Base-by-base conservation (phyloP, 2,329 filamentous ascomycete species). In the Furcasterigmium sp. region DNA sequence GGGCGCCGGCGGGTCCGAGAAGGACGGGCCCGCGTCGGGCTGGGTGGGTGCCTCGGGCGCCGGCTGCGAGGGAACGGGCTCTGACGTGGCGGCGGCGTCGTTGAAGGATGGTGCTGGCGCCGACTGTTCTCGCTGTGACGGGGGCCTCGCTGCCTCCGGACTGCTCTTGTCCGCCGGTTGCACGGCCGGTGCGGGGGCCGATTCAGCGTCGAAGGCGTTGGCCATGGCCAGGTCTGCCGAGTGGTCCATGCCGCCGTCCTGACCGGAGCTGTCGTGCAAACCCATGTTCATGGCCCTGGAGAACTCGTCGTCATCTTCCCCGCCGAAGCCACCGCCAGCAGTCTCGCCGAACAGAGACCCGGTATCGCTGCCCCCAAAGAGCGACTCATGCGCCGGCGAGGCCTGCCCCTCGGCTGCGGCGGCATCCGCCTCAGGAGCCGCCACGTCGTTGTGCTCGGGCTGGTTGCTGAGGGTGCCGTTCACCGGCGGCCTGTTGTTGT, bases 331-430 rank as follows among this genome's bases (percentile, higher is more conserved):
- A 62, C 73, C 58, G 64, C 83, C 60, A 13, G 69, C 65, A 9
- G 69, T 84, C 52, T 94, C 90, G 3, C 91, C 93, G 59, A 97
- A 98, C 2, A 98, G 72, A 3, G 90, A 95, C 37, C 90, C 89
- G 0, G 78, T 81, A 17, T 82, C 80, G 52, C 88, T 89, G 1
- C 86, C 85, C 10, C 81, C 86, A 56, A 96, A 96, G 0, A 96
- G 70, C 38, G 88, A 95, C 51, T 81, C 77, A 48, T 91, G 86
- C 10, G 82, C 80, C 1, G 84, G 88, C 29, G 82, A 80, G 72
- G 53, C 82, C 70, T 59, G 74, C 60, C 74, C 78, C 55, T 86
- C 81, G 29, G 78, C 78, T 15, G 70, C 70, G 21, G 67, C 68
- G 32, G 64, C 62, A 10, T 59, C 65, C 8, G 57, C 56, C 11